Base-by-base conservation (phyloP, 179 eudicot species). In the Corrigiola litoralis region DNA sequence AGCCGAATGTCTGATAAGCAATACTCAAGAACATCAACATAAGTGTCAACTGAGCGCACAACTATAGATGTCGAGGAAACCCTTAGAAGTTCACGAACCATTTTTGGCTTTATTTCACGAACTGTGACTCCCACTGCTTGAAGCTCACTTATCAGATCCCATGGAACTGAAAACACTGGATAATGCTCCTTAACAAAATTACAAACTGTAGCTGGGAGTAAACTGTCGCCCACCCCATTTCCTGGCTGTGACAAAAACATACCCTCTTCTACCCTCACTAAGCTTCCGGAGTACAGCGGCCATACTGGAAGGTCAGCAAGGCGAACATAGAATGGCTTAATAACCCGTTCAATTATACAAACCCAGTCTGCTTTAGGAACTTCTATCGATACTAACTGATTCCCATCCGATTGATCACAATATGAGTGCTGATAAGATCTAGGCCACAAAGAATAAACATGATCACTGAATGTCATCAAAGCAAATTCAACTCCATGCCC, bases 121-220 rank as follows among this genome's bases (percentile, higher is more conserved):
- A 88, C 95, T 41, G 75, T 65, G 48, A 95, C 75, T 41, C 96
- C 99, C 47, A 91, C 84, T 16, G 88, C 85, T 74, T 86, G 92
- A 65, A 95, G 86, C 79, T 95, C 99, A 80, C 82, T 81, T 68
- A 95, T 85, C 80, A 95, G 74, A 69, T 95, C 91, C 99, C 99
- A 95, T 28, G 99, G 99, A 20, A 95, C 96, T 51, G 96, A 88
- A 82, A 95, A 95, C 51, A 95, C 99, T 41, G 97, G 99, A 81
- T 91, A 91, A 76, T 88, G 99, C 73, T 95, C 97, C 74, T 91
- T 95, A 62, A 95, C 97, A 77, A 95, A 95, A 51, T 84, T 83
- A 80, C 99, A 95, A 60, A 95, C 99, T 12, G 97, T 88, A 37
- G 88, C 86, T 27, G 99, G 99, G 62, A 87, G 83, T 81, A 95